These are phyloP conservation scores for Nissolia schottii DNA, from an alignment of 306 rosid species.

Conservation along the genomic window DNA sequence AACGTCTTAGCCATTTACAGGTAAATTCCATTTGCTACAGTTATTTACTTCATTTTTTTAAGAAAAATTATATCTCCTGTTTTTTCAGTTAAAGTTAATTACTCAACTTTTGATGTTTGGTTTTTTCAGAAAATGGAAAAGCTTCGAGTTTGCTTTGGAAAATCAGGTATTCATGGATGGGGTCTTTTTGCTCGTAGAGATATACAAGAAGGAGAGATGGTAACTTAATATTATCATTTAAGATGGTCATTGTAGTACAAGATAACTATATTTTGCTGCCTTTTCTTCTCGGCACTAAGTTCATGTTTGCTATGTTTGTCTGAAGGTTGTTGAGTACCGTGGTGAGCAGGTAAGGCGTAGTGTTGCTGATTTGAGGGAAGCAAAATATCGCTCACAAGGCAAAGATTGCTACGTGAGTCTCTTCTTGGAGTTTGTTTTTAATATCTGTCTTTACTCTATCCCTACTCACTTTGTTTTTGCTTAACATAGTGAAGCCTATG, in stretches of 20 bases:
- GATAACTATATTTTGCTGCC: not conserved
- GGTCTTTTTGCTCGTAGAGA: constrained; percentile 92
- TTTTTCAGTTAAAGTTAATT: not conserved
- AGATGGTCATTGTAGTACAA: not conserved
- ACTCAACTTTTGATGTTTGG: not conserved
- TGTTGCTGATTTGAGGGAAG: constrained; percentile 87
- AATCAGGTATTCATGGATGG: constrained; percentile 99
- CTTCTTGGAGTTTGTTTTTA: not conserved
- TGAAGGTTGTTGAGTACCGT: constrained; percentile 88
- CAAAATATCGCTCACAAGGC: constrained; percentile 66
- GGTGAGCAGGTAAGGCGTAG: constrained; percentile 86
- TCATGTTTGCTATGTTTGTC: constrained; percentile 23
- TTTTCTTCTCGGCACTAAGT: not conserved
- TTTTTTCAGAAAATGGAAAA: constrained; percentile 69
- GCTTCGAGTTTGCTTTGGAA: constrained; percentile 80
- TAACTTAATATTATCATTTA: constrained; percentile 26
- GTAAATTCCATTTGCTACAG: constrained; percentile 35
- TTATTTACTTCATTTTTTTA: not conserved
- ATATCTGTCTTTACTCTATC: not conserved
- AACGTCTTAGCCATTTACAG: constrained; percentile 74
- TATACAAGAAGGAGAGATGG: constrained; percentile 98
- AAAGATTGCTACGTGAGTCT: constrained; percentile 94
- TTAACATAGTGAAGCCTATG: not conserved
- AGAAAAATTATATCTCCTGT: not conserved
- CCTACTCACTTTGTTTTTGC: not conserved